A percentile compares a stretch with the other conserved stretches of the same genome.
Conservation (phyloP, 2,329 filamentous ascomycete species). For the Nakataea oryzae region DNA sequence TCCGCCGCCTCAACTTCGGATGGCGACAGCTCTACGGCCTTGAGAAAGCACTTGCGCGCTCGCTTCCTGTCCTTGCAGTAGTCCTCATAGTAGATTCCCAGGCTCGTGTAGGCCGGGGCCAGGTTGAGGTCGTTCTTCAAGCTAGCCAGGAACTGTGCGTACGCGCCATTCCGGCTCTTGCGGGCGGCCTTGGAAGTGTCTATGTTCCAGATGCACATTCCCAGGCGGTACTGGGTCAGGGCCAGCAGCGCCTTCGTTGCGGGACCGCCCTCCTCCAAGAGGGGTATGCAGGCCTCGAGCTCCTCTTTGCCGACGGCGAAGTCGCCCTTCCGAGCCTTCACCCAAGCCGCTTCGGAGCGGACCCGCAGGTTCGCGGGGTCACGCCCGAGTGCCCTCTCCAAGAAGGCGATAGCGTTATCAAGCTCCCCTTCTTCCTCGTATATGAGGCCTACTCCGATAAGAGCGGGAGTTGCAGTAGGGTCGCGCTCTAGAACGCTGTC, state of each 20-base stretch:
- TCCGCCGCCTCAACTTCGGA: slow-evolving; percentile 82
- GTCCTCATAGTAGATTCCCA: slow-evolving; percentile 85
- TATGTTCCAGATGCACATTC: slow-evolving; percentile 76
- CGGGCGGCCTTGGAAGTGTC: slow-evolving; percentile 65
- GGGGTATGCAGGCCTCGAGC: slow-evolving; percentile 57
- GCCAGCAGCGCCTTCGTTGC: slow-evolving; percentile 63
- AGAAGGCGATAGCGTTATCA: slow-evolving; percentile 67
- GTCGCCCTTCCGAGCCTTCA: slow-evolving; percentile 73
- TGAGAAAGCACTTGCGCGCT: slow-evolving; percentile 88
- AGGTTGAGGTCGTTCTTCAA: slow-evolving; percentile 81
- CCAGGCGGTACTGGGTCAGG: slow-evolving; percentile 78
- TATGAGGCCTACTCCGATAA: slow-evolving; percentile 86
- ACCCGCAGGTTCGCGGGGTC: slow-evolving; percentile 69
- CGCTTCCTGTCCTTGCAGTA: slow-evolving; percentile 81
- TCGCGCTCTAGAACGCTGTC: slow-evolving; percentile 70
- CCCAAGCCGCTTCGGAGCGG: slow-evolving; percentile 83
- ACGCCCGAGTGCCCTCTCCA: slow-evolving; percentile 63
- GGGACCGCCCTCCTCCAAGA: slow-evolving; percentile 50
- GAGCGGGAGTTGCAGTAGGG: slow-evolving; percentile 62
- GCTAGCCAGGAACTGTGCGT: slow-evolving; percentile 71
- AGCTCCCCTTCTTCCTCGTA: slow-evolving; percentile 91
- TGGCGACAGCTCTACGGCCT: slow-evolving; percentile 85
- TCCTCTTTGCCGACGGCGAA: slow-evolving; percentile 56
- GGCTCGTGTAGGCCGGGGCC: slow-evolving; percentile 81
- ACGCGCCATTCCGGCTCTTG: slow-evolving; percentile 72